phyloP scores from a whole-genome alignment of 169 alveolate species.

The Cytauxzoon felis region DNA sequence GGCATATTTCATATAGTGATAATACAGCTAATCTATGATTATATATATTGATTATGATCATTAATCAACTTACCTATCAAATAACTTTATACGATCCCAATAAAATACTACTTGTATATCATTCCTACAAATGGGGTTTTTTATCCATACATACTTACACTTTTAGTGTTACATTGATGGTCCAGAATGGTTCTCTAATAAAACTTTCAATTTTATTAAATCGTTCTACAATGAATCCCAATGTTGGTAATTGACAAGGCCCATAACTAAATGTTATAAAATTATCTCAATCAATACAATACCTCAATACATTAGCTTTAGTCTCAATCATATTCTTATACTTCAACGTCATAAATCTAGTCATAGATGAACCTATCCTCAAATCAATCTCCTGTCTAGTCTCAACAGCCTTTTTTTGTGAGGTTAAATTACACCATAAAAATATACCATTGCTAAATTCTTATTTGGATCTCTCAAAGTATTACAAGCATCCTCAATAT shows the following conservation, averaged over 20 bases:
- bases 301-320: conserved; percentile 65
- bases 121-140: conserved; percentile 1
- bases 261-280: conserved; percentile 88
- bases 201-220: conserved; percentile 85
- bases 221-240: conserved; percentile 97
- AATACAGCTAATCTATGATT: conserved; percentile 80
- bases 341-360: conserved; percentile 76
- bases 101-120: conserved; percentile 55
- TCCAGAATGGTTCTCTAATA: conserved; percentile 89
- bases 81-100: conserved; percentile 74
- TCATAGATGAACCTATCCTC: conserved; percentile 82
- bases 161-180: conserved; percentile 75
- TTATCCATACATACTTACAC: background rate
- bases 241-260: conserved; percentile 98
- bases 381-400: conserved; percentile 97
- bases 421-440: background rate
- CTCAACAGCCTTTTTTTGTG: conserved; percentile 83
- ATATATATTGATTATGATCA: conserved; percentile 36
- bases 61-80: conserved; percentile 65
- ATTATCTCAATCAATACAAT: background rate
- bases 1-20: conserved; percentile 67
- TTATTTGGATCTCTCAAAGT: conserved; percentile 87
- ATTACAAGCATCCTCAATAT: conserved; percentile 86
- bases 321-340: conserved; percentile 65
- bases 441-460: conserved; percentile 79